Conservation (phyloP, 2,329 filamentous ascomycete species). For the Lasiodiplodia sp. region DNA sequence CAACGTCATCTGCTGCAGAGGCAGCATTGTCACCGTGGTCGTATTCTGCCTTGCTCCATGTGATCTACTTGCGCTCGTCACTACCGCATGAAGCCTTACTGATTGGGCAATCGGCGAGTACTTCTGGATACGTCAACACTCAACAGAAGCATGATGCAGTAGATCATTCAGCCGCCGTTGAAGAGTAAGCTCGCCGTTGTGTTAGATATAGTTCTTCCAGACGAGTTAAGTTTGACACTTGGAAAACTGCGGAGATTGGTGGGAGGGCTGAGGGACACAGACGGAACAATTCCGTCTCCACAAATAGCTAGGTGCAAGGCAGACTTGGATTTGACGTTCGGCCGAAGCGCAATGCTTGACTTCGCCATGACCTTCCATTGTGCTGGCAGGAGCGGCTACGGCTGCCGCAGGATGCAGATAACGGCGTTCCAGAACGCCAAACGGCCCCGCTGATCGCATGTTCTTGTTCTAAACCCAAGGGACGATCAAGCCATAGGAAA, state of each 20-base stretch:
- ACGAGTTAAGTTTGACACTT: conserved; percentile 11
- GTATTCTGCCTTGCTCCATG: background rate
- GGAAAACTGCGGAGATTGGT: conserved; percentile 12
- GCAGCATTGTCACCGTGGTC: background rate
- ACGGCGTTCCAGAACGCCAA: conserved; percentile 3
- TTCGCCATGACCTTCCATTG: conserved; percentile 14
- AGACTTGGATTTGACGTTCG: conserved; percentile 6
- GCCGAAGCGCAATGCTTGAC: conserved; percentile 8
- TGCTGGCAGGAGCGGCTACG: conserved; percentile 8
- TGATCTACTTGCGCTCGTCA: background rate
- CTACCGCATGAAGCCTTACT: background rate
- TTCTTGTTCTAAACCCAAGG: background rate
- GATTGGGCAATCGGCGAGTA: background rate
- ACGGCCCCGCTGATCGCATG: background rate
- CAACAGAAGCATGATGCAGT: background rate
- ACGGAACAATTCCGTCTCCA: background rate
- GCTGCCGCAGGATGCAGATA: background rate
- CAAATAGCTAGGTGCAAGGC: conserved; percentile 2
- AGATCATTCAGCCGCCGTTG: conserved; percentile 7
- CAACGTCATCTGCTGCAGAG: conserved; percentile 2
- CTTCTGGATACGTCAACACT: background rate
- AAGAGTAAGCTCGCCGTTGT: background rate
- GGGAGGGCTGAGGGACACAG: background rate
- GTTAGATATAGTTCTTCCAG: conserved; percentile 7
- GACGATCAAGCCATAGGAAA: conserved; percentile 22